phyloP scores from a whole-genome alignment of 108 stramenopile genomes.

The Stephanodiscus triporus region DNA sequence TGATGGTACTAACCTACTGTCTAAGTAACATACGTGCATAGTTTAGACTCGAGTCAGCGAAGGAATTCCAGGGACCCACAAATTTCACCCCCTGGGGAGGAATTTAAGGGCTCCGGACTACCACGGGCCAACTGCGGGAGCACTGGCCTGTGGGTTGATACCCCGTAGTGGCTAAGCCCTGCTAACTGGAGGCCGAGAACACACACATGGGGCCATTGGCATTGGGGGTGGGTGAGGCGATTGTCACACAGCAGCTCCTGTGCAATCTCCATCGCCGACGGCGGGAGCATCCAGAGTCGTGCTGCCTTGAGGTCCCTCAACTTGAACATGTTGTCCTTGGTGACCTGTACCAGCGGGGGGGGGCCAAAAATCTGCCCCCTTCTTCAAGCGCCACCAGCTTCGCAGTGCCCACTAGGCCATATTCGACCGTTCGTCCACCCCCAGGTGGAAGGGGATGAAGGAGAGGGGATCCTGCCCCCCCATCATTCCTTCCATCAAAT shows the following conservation, averaged over 20 bases:
- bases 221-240: slow-evolving; percentile 13
- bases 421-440: background rate
- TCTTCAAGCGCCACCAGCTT: slow-evolving; percentile 5
- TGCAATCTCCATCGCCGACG: slow-evolving; percentile 6
- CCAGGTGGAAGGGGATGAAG: slow-evolving; percentile 12
- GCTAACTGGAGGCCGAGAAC: too few species aligned
- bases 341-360: background rate
- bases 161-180: too few species aligned
- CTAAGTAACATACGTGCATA: too few species aligned
- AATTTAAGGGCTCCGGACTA: too few species aligned
- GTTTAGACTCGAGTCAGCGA: too few species aligned
- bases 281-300: slow-evolving; percentile 5
- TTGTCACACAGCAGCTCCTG: slow-evolving; percentile 6
- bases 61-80: too few species aligned
- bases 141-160: too few species aligned
- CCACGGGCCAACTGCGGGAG: too few species aligned
- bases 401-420: slow-evolving; percentile 8
- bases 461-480: slow-evolving; percentile 12
- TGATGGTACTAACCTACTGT: too few species aligned
- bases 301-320: slow-evolving; percentile 16
- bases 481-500: slow-evolving; percentile 51
- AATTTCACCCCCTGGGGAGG: too few species aligned
- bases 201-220: slow-evolving; percentile 34
- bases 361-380: background rate
- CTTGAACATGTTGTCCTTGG: slow-evolving; percentile 11